Evolutionary conservation across 805 yeast species (phyloP).

Genomic region (Candida namnaoensis): DNA sequence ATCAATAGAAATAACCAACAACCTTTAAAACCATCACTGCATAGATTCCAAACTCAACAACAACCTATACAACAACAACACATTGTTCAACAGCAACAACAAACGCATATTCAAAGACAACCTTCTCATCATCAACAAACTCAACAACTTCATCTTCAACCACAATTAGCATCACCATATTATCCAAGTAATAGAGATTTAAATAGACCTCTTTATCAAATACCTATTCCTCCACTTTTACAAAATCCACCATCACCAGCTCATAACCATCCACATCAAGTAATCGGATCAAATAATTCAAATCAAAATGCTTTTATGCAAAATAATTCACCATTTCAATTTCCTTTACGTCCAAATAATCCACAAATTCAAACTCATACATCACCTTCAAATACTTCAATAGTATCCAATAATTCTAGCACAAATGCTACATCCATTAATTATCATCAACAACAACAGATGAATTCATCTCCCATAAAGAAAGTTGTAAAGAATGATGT

Average conservation of each 20-base stretch:
- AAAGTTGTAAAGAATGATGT: slow-evolving; percentile 12
- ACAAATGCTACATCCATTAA: too few relatives aligned
- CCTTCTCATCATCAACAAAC: not conserved
- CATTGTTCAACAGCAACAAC: slow-evolving; percentile 1
- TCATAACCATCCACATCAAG: not conserved
- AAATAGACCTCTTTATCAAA: not conserved
- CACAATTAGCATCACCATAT: not conserved
- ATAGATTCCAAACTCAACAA: slow-evolving; percentile 2
- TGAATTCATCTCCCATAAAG: not conserved
- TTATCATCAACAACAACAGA: too few relatives aligned
- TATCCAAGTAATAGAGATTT: too few relatives aligned
- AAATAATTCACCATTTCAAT: too few relatives aligned
- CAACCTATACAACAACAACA: slow-evolving; percentile 1
- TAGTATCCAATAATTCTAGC: too few relatives aligned
- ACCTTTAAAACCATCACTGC: slow-evolving; percentile 1
- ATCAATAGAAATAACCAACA: slow-evolving; percentile 1
- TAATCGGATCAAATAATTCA: too few relatives aligned
- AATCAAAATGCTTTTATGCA: too few relatives aligned
- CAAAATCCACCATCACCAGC: not conserved
- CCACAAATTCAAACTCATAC: not conserved
- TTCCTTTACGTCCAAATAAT: too few relatives aligned
- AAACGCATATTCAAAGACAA: not conserved
- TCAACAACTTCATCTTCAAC: not conserved
- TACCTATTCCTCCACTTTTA: not conserved
- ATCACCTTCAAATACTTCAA: not conserved